phyloP scores from a whole-genome alignment of 2,329 filamentous ascomycete species.

The Pyricularia pennisetigena region DNA sequence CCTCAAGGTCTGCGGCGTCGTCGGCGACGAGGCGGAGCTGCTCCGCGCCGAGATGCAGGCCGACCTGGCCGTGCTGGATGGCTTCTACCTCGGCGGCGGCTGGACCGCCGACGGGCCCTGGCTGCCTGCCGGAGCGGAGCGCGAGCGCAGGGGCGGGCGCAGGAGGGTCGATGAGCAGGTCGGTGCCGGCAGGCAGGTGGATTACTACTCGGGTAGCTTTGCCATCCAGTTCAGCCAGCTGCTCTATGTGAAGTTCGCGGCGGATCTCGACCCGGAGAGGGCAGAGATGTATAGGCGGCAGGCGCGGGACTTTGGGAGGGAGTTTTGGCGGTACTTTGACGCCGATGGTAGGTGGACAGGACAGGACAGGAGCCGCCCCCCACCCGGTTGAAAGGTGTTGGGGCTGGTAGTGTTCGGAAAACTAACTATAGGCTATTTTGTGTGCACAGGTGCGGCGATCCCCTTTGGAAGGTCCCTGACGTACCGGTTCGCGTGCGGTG shows the following conservation, averaged over 20 bases:
- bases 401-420: not conserved
- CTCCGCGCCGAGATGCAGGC: not conserved
- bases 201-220: conserved; percentile 15
- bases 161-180: not conserved
- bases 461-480: conserved; percentile 34
- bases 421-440: not conserved
- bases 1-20: conserved; percentile 4
- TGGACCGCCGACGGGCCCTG: conserved; percentile 11
- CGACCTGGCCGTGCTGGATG: conserved; percentile 9
- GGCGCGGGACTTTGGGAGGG: conserved; percentile 23
- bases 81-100: conserved; percentile 9
- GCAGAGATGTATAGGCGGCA: conserved; percentile 18
- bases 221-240: conserved; percentile 21
- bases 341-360: conserved; percentile 18
- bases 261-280: conserved; percentile 23
- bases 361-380: too few species aligned
- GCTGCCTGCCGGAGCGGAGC: conserved; percentile 5
- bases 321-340: conserved; percentile 33
- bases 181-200: conserved; percentile 7
- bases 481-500: conserved; percentile 33
- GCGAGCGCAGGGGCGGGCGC: not conserved
- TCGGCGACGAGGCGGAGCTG: not conserved
- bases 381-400: too few species aligned
- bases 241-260: conserved; percentile 25
- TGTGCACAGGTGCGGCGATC: conserved; percentile 26